These are phyloP conservation scores for Neurospora sp. DNA, from an alignment of 495 filamentous ascomycete species.

Conservation along the genomic window DNA sequence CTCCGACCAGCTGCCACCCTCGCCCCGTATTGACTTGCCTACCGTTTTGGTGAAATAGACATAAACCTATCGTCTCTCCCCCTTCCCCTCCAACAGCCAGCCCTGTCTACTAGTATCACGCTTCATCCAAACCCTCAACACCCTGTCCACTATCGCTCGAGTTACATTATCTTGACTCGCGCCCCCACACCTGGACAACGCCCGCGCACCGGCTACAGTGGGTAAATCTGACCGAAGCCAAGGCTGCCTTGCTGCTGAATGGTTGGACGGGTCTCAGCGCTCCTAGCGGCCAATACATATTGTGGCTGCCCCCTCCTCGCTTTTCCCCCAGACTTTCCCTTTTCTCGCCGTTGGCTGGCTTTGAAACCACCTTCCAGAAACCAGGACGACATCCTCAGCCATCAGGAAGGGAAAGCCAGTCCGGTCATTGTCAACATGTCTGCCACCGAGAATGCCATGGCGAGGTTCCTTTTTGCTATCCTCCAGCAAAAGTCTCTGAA, in stretches of 20 bases:
- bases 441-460: conserved; percentile 41
- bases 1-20: background rate
- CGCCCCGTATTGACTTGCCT: background rate
- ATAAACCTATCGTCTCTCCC: conserved; percentile 5
- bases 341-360: conserved; percentile 18
- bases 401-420: background rate
- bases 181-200: conserved; percentile 12
- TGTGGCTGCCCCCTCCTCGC: conserved; percentile 9
- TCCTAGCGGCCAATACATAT: conserved; percentile 16
- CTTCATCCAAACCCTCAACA: conserved; percentile 19
- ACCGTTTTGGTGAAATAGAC: conserved; percentile 19
- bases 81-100: background rate
- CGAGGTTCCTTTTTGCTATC: conserved; percentile 63
- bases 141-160: conserved; percentile 4
- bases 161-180: conserved; percentile 19
- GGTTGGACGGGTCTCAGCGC: background rate
- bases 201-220: conserved; percentile 8
- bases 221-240: conserved; percentile 20
- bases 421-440: conserved; percentile 26
- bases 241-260: conserved; percentile 2
- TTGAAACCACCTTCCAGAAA: conserved; percentile 7
- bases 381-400: background rate
- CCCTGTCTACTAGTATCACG: conserved; percentile 1
- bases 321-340: background rate
- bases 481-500: conserved; percentile 67